Conservation (phyloP, 2,329 filamentous ascomycete species). For the Aspergillus aculeatus region DNA sequence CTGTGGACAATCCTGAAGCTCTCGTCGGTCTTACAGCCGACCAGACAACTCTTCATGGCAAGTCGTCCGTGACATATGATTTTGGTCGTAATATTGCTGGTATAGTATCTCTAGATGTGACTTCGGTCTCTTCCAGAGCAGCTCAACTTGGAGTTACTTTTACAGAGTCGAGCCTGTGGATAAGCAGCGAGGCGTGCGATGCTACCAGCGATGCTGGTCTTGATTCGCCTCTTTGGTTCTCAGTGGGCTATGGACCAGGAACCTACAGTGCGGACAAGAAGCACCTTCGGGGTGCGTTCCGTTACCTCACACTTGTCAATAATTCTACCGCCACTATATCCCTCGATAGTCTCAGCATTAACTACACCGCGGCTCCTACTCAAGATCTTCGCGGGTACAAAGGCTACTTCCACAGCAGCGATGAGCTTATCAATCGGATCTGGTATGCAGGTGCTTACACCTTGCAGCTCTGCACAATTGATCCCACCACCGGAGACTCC, state of each 20-base stretch:
- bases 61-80: conserved; percentile 41
- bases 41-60: conserved; percentile 16
- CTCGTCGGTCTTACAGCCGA: conserved; percentile 4
- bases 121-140: conserved; percentile 18
- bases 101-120: conserved; percentile 36
- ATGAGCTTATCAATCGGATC: conserved; percentile 53
- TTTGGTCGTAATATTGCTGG: conserved; percentile 43
- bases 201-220: conserved; percentile 48
- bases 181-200: conserved; percentile 48
- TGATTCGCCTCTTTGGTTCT: conserved; percentile 52
- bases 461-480: conserved; percentile 34
- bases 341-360: conserved; percentile 36
- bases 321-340: conserved; percentile 45
- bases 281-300: conserved; percentile 47
- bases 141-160: conserved; percentile 43
- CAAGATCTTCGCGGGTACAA: conserved; percentile 49
- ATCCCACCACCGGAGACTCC: conserved; percentile 26
- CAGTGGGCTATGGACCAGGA: conserved; percentile 34
- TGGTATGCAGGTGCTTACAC: conserved; percentile 59
- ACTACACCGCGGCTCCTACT: conserved; percentile 43
- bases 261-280: conserved; percentile 43
- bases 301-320: conserved; percentile 47
- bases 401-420: conserved; percentile 53
- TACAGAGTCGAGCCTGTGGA: conserved; percentile 47
- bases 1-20: conserved; percentile 24